Percentiles rank a stretch among this genome's conserved stretches.
Conservation (phyloP, 164 flowering plant genomes). For the Kalanchoe fedtschenkoi region DNA sequence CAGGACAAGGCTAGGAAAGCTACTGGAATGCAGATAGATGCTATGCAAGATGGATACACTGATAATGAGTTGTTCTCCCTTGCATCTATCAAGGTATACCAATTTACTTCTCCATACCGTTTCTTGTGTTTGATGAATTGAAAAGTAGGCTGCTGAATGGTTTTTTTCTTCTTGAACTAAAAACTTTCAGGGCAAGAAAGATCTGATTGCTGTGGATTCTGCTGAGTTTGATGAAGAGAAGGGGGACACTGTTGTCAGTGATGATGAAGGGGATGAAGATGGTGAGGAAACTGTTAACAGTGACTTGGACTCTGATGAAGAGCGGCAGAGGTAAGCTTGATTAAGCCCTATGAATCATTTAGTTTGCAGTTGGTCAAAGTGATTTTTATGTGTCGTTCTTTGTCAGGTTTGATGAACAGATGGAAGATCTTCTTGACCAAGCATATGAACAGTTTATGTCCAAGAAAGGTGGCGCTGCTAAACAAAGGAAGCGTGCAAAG, state of each 20-base stretch:
- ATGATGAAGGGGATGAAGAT: conserved; percentile 32
- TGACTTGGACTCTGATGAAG: conserved; percentile 82
- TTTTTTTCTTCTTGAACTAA: background rate
- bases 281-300: conserved; percentile 22
- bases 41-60: conserved; percentile 56
- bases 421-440: conserved; percentile 68
- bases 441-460: conserved; percentile 64
- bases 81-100: conserved; percentile 71
- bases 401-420: conserved; percentile 59
- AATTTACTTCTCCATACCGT: background rate
- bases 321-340: conserved; percentile 54
- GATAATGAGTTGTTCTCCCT: conserved; percentile 85
- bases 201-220: conserved; percentile 62
- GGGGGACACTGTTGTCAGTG: conserved; percentile 31
- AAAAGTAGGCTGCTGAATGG: background rate
- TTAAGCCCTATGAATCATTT: background rate
- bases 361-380: background rate
- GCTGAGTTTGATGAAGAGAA: conserved; percentile 44
- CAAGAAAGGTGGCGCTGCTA: conserved; percentile 58
- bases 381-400: conserved; percentile 3
- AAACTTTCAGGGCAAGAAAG: conserved; percentile 61
- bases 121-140: background rate
- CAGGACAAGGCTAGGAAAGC: conserved; percentile 87
- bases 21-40: conserved; percentile 76
- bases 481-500: conserved; percentile 73